These are phyloP conservation scores for Oryza officinalis DNA, from an alignment of 176 grass and related monocot genomes.

Conservation along the genomic window DNA sequence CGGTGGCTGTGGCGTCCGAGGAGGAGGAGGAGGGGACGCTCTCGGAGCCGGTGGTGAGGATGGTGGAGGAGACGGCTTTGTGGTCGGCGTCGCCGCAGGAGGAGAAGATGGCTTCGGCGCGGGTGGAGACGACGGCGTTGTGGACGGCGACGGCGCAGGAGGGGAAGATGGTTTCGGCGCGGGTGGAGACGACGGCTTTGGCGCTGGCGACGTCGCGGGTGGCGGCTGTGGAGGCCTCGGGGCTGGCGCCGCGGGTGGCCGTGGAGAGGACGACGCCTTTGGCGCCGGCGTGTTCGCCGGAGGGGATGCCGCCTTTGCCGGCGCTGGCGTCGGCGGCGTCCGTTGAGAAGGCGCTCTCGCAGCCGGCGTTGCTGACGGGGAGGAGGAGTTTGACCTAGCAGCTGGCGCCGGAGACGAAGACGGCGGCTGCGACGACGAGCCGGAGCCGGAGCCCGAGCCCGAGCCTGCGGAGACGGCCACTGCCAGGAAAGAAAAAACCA, in stretches of 20 bases:
- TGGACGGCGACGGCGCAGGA: not conserved
- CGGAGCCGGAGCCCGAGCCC: too few relatives aligned
- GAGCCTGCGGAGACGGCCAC: not conserved
- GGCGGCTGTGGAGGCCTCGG: not conserved
- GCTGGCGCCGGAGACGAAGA: not conserved
- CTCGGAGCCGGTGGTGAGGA: not conserved
- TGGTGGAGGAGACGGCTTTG: not conserved
- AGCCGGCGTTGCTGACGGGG: not conserved
- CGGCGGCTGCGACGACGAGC: slow-evolving; percentile 13
- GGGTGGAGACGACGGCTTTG: not conserved
- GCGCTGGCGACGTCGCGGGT: not conserved
- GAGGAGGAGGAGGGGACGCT: not conserved
- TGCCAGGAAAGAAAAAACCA: slow-evolving; percentile 21
- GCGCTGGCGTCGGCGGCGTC: not conserved
- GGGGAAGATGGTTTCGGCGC: not conserved
- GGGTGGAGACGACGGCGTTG: not conserved
- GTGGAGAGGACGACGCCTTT: not conserved
- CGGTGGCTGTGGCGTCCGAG: not conserved
- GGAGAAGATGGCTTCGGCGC: not conserved
- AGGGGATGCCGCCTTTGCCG: not conserved
- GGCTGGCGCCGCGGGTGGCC: not conserved
- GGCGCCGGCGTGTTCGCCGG: not conserved
- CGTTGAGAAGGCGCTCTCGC: not conserved
- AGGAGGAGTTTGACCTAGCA: not conserved
- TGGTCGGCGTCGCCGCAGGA: not conserved